These are phyloP conservation scores for Ambrosia trifida DNA, from an alignment of 129 eudicot species.

Conservation along the genomic window DNA sequence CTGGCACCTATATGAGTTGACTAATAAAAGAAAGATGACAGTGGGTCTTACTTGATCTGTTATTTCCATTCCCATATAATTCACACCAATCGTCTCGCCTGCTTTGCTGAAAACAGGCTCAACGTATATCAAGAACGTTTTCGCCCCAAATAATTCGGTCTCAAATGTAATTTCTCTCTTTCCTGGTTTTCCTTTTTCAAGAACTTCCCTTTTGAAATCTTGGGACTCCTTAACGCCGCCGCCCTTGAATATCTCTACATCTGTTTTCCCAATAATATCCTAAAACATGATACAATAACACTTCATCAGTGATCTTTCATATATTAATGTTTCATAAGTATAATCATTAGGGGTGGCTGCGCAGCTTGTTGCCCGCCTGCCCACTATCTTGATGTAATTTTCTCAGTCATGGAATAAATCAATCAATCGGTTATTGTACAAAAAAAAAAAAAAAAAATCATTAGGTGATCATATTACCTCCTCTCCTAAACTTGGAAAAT, in stretches of 20 bases:
- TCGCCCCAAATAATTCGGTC: constrained; percentile 76
- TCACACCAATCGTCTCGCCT: constrained; percentile 85
- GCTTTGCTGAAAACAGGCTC: constrained; percentile 88
- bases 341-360: neutral
- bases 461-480: constrained; percentile 59
- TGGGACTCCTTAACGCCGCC: constrained; percentile 92
- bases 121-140: constrained; percentile 80
- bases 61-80: constrained; percentile 96
- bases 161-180: constrained; percentile 92
- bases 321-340: neutral
- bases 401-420: too few species aligned
- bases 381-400: too few species aligned
- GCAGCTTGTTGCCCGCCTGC: too few species aligned
- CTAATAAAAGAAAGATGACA: neutral
- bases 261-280: constrained; percentile 97
- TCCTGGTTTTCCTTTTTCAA: constrained; percentile 79
- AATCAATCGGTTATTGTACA: too few species aligned
- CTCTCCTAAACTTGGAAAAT: constrained; percentile 79
- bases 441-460: too few species aligned
- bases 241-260: constrained; percentile 79
- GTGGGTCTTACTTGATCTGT: constrained; percentile 76
- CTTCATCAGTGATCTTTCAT: neutral
- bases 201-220: constrained; percentile 89
- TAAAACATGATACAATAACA: constrained; percentile 20
- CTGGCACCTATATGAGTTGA: neutral